Evolutionary conservation across 768 basidiomycete genomes (phyloP), one percentile per base, ranked within the genome.

Genomic region (Trametes coccinea): DNA sequence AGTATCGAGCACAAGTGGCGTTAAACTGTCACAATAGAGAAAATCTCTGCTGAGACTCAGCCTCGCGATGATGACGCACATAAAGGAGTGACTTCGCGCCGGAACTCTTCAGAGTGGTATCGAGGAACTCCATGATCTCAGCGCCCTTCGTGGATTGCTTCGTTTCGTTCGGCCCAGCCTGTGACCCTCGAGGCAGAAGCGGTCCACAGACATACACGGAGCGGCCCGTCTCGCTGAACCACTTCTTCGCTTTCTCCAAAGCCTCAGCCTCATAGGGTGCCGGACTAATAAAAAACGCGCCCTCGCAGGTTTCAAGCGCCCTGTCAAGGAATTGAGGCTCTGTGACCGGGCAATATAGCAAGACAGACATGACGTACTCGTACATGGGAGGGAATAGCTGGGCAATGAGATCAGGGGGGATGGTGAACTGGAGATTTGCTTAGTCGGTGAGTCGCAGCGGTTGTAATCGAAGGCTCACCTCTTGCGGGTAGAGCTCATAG

Each of bases 41-140:
- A 22, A 22, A 22, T 22, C 22, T 22, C 22, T 22, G 22, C 22
- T 22, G 22, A 22, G 22, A 22, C 22, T 22, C 22, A 22, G 22
- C 22, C 22, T 22, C 22, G 22, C 22, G 22, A 22, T 22, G 22
- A 22, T 22, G 22, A 22, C 41, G 9, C 30, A 49, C 48, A 31
- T 49, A 49, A 31, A 59, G 57, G 31, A 70, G 7, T 4, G 70
- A 69, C 14, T 62, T 53, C 45, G 58, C 47, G 3, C 71, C 71
- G 17, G 66, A 56, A 2, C 40, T 61, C 51, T 62, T 45, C 22
- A 69, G 41, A 0, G 59, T 61, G 8, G 44, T 31, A 10, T 68
- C 64, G 22, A 72, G 52, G 64, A 69, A 67, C 9, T 59, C 37
- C 27, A 56, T 30, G 39, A 70, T 67, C 17, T 64, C 65, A 5